Evolutionary conservation across 129 eudicot species (phyloP), one percentile per base, ranked within the genome.

Genomic region (Flaveria trinervia): DNA sequence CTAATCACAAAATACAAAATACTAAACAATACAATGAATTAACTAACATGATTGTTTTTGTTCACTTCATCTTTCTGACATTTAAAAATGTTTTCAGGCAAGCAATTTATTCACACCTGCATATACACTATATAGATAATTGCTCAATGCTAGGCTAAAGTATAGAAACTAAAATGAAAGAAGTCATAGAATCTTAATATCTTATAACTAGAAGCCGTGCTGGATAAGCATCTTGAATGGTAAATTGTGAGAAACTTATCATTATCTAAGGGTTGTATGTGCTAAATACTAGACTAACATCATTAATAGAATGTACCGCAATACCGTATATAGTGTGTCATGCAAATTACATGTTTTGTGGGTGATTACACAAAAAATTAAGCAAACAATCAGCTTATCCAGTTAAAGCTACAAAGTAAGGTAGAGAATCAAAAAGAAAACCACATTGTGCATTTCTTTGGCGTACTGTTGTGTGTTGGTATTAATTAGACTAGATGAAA

Each of bases 51-150:
- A 10, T 67, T 12, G 45, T 28, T 67, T 49, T 61, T 67, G 72
- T 23, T 26, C 50, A 48, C 52, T 65, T 73, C 49, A 62, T 65
- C 74, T 52, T 23, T 65, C 48, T 64, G 15, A 73, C 64, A 73
- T 62, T 65, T 65, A 33, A 18, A 52, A 49, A 51, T 10, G 68
- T 43, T 71, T 20, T 64, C 69, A 64, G 22, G 46, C 69, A 64
- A 64, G 68, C 5, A 33, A 62, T 6, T 14, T 15, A 61, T 1
- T 1, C 28, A 12, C 41, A 28, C 43, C 6, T 57, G 14, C 16
- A 30, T 62, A 62, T 26, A 28, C 14, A 28, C 25, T 28, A 28
- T 14, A 28, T 55, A 14, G 69, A 64, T 64, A 10, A 23, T 10
- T 25, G 26, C 16, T 59, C 15, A 59, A 56, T 59, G 65, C 65